phyloP scores from a whole-genome alignment of 2,329 filamentous ascomycete species.

The Pleochaeta shiraiana region DNA sequence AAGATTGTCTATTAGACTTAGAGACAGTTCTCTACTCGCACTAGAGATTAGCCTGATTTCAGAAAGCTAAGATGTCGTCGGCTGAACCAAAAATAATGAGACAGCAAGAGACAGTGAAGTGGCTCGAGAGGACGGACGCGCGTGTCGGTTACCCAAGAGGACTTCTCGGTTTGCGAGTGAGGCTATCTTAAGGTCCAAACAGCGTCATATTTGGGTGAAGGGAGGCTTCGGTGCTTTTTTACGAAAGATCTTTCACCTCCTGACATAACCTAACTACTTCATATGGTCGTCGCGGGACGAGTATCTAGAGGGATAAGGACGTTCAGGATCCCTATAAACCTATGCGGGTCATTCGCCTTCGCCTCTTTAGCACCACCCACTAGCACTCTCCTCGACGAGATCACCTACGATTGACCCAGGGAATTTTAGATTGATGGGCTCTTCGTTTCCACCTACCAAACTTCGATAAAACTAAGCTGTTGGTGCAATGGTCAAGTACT shows the following conservation, averaged over 20 bases:
- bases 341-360: too few species aligned
- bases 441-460: too few species aligned
- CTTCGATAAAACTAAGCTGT: too few species aligned
- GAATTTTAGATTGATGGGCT: too few species aligned
- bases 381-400: too few species aligned
- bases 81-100: not conserved
- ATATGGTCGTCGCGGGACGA: not conserved
- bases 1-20: not conserved
- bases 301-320: not conserved
- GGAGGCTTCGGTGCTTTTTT: not conserved
- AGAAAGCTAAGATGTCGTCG: not conserved
- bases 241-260: not conserved
- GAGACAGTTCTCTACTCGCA: not conserved
- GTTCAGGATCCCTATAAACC: too few species aligned
- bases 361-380: too few species aligned
- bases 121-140: conserved; percentile 1
- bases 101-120: not conserved
- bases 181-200: not conserved
- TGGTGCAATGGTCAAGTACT: too few species aligned
- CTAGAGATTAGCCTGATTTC: not conserved
- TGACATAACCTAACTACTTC: not conserved
- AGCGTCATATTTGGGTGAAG: not conserved
- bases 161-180: not conserved
- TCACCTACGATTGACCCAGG: too few species aligned
- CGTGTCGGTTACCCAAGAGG: not conserved